Conservation (phyloP, 345 rosid genomes). For the Mallotus nudiflorus region DNA sequence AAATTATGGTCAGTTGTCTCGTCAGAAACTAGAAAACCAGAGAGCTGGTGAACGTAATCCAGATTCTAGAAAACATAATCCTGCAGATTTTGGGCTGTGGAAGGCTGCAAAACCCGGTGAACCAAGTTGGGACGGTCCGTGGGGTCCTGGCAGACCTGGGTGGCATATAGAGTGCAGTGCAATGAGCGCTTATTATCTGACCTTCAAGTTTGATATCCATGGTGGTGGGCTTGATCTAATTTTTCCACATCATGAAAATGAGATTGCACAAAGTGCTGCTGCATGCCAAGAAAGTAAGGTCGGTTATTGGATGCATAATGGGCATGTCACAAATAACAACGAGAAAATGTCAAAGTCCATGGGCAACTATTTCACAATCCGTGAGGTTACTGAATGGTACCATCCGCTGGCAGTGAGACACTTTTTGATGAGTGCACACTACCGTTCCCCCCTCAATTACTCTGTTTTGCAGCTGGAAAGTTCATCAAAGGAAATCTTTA, state of each 20-base stretch:
- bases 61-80: conserved; percentile 74
- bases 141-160: conserved; percentile 96
- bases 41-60: conserved; percentile 86
- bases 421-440: conserved; percentile 83
- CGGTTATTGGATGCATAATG: no score
- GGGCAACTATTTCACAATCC: conserved; percentile 71
- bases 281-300: no score
- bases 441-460: conserved; percentile 81
- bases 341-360: conserved; percentile 81
- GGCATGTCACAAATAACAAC: conserved; percentile 60
- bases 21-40: conserved; percentile 64
- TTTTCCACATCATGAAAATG: conserved; percentile 84
- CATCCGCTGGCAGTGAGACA: conserved; percentile 83
- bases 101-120: conserved; percentile 92
- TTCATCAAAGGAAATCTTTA: conserved; percentile 68
- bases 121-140: conserved; percentile 80
- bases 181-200: conserved; percentile 71
- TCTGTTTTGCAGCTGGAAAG: conserved; percentile 59
- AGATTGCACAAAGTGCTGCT: no score
- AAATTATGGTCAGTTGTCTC: conserved; percentile 72
- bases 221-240: conserved; percentile 81
- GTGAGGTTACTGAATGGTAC: conserved; percentile 65
- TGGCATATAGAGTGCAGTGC: conserved; percentile 99
- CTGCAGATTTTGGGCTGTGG: conserved; percentile 90
- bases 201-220: conserved; percentile 70